phyloP scores from a whole-genome alignment of 176 grass and related monocot species.

The Oryza nivara region DNA sequence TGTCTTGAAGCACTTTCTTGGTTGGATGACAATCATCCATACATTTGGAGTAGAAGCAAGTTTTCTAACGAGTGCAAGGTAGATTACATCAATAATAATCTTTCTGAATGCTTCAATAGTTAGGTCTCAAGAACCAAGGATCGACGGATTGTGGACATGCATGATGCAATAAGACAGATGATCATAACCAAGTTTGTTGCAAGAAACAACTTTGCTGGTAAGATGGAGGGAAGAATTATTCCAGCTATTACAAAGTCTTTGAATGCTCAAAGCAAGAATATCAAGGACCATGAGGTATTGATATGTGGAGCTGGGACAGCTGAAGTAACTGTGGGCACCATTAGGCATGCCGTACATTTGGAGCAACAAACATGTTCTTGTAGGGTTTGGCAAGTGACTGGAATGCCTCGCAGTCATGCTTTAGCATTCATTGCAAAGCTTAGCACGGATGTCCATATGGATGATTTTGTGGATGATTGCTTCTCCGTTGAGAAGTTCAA shows the following conservation, averaged over 20 bases:
- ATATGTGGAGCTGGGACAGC: neutral
- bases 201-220: no score
- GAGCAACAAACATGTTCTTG: no score
- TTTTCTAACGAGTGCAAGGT: neutral
- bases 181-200: neutral
- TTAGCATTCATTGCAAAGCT: no score
- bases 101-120: neutral
- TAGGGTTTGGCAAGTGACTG: neutral
- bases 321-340: no score
- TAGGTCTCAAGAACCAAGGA: neutral
- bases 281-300: no score
- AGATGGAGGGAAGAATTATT: no score
- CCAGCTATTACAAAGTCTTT: no score
- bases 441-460: neutral
- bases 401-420: neutral
- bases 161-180: neutral
- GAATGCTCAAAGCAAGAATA: no score
- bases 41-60: neutral
- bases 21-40: neutral
- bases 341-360: no score
- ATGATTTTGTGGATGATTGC: neutral
- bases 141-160: neutral
- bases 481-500: neutral
- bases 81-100: neutral
- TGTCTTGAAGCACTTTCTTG: neutral